Base-by-base conservation (phyloP, 805 yeast species). In the Yarrowia osloensis region DNA sequence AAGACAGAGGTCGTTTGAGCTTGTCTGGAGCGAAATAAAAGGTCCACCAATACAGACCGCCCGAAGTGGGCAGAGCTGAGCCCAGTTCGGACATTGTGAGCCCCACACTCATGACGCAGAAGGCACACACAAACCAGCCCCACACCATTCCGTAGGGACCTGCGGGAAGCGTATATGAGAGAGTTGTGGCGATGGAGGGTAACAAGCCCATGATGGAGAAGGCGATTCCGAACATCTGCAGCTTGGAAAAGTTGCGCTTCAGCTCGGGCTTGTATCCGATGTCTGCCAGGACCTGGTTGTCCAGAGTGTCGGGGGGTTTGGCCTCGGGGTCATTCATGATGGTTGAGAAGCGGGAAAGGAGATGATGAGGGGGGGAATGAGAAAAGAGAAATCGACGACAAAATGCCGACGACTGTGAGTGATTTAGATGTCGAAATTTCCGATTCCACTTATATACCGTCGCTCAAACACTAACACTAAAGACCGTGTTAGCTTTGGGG, bases 231-330 rank as follows among this genome's bases (percentile, higher is more conserved):
- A 88, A 88, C 31, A 87, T 86, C 74, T 86, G 89, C 49, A 85
- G 68, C 0, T 88, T 83, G 3, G 87, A 80, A 72, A 86, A 88
- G 42, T 81, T 81, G 75, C 93, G 82, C 54, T 80, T 80, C 62
- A 88, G 78, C 73, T 88, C 92, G 73, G 87, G 88, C 73, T 86
- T 86, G 75, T 88, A 88, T 13, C 93, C 93, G n/a, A 88, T 84
- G 69, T 85, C 85, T 68, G 71, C 73, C 52, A 77, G 72, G 35
- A 76, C 61, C 40, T 50, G 57, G 40, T 50, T 50, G 28, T 50
- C 57, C 12, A 5, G 12, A 6, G 55, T 29, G 5, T 50, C 57
- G 28, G 57, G 57, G 13, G 57, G 57, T 21, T 50, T 50, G 3
- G 57, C 57, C 22, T 50, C 57, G 5, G 29, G 57, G 24, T 31